Percentiles rank a stretch among this genome's conserved stretches.
Evolutionary conservation across 192 early-diverging fungal genomes (phyloP).

Genomic region (Umbelopsis isabellina): DNA sequence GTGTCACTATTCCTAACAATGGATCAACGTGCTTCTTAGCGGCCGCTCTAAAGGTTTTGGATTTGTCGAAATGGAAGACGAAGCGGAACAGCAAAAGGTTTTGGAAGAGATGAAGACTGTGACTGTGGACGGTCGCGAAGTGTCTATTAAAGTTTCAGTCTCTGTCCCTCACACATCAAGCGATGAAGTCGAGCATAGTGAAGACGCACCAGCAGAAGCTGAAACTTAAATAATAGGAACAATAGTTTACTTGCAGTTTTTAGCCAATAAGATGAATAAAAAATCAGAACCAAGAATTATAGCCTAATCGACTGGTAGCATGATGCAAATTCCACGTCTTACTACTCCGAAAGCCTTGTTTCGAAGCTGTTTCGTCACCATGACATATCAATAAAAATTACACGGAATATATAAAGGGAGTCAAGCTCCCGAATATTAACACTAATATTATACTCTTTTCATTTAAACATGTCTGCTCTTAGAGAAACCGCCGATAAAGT

Average conservation of each 20-base stretch:
- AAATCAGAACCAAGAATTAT: not conserved
- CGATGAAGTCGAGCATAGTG: not conserved
- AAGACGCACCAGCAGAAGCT: slow-evolving; percentile 3
- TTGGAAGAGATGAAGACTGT: slow-evolving; percentile 65
- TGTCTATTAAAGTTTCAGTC: slow-evolving; percentile 67
- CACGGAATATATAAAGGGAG: not conserved
- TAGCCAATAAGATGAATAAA: not conserved
- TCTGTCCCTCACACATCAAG: slow-evolving; percentile 44
- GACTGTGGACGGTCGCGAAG: slow-evolving; percentile 65
- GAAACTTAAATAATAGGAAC: slow-evolving; percentile 4
- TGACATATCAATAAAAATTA: not conserved
- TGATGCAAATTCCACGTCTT: not conserved
- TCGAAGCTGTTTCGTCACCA: slow-evolving; percentile 5
- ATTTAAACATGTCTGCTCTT: not conserved
- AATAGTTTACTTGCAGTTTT: not conserved
- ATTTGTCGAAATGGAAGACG: slow-evolving; percentile 83
- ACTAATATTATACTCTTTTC: not conserved
- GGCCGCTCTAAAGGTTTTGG: slow-evolving; percentile 93
- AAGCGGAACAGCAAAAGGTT: slow-evolving; percentile 78
- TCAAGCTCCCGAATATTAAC: not conserved
- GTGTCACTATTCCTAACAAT: not conserved
- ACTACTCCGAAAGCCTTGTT: not conserved
- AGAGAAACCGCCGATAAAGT: slow-evolving; percentile 9
- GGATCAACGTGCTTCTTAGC: slow-evolving; percentile 45
- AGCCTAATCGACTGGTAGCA: not conserved